A percentile compares a stretch with the other conserved stretches of the same genome.
Evolutionary conservation across 2,329 filamentous ascomycete genomes (phyloP).

Genomic region (Aspergillus intermedius): DNA sequence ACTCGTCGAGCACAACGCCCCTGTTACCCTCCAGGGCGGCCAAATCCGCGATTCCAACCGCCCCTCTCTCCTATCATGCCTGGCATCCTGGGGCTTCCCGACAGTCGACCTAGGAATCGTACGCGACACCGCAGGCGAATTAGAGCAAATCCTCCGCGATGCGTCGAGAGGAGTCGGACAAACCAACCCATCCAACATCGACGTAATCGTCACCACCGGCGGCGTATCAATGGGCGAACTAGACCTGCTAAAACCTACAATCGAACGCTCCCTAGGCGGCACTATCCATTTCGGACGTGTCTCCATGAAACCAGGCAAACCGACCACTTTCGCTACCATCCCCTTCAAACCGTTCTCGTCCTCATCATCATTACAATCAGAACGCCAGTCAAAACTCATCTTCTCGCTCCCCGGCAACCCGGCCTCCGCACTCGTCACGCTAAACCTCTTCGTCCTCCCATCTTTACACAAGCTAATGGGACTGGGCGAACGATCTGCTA

Average conservation of each 20-base stretch:
- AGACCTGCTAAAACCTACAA: conserved; percentile 90
- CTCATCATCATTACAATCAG: conserved; percentile 43
- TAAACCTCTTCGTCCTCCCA: conserved; percentile 89
- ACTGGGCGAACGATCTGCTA: conserved; percentile 33
- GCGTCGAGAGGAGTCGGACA: conserved; percentile 56
- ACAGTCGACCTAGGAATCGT: conserved; percentile 82
- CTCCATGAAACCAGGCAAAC: conserved; percentile 96
- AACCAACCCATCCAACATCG: conserved; percentile 45
- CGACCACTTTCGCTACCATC: conserved; percentile 91
- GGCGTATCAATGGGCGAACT: conserved; percentile 98
- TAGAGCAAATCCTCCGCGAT: conserved; percentile 71
- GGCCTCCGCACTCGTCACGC: conserved; percentile 84
- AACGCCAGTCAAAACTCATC: conserved; percentile 61
- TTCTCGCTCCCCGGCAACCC: conserved; percentile 94
- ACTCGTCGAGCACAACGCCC: conserved; percentile 65
- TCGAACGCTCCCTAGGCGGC: conserved; percentile 81
- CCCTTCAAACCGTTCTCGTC: conserved; percentile 48
- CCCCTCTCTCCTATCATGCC: conserved; percentile 75
- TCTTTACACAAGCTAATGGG: conserved; percentile 73
- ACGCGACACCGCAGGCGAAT: conserved; percentile 48
- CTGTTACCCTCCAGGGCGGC: conserved; percentile 60
- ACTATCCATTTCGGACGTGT: conserved; percentile 96
- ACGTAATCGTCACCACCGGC: conserved; percentile 84
- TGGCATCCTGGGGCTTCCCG: conserved; percentile 66
- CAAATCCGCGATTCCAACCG: conserved; percentile 93